Percentiles rank a stretch among this genome's conserved stretches.
phyloP scores from a whole-genome alignment of 805 yeast genomes.

The Saccharomycopsis sp. region DNA sequence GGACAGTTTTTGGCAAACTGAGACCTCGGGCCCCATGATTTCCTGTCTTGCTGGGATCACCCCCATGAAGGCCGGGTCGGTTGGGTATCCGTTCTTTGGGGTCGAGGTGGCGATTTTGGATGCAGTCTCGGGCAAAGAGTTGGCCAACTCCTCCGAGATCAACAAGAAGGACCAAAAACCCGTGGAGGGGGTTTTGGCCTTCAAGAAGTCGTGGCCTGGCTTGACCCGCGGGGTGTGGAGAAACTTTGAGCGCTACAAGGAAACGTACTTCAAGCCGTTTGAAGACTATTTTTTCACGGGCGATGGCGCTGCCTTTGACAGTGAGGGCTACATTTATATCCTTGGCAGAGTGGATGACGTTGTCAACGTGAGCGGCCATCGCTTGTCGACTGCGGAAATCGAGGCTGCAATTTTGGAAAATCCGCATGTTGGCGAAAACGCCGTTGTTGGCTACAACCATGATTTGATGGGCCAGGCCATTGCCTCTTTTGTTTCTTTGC shows the following conservation, averaged over 20 bases:
- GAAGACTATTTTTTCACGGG: conserved; percentile 80
- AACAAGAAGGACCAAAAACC: conserved; percentile 32
- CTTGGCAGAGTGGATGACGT: conserved; percentile 84
- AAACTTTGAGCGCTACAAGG: conserved; percentile 64
- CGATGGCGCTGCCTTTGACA: conserved; percentile 82
- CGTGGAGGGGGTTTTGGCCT: conserved; percentile 74
- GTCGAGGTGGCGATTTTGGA: conserved; percentile 65
- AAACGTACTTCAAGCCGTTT: conserved; percentile 76
- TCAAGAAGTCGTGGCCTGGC: conserved; percentile 74
- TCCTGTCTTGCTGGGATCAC: conserved; percentile 69
- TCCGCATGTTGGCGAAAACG: conserved; percentile 61
- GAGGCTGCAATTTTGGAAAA: conserved; percentile 77
- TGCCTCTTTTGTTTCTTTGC: conserved; percentile 67
- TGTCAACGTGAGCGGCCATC: conserved; percentile 78
- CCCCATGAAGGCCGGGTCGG: conserved; percentile 80
- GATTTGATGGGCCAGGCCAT: conserved; percentile 84
- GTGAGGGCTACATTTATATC: conserved; percentile 79
- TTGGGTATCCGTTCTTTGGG: conserved; percentile 79
- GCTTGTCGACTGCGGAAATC: conserved; percentile 82
- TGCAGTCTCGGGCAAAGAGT: conserved; percentile 64
- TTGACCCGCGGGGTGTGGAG: conserved; percentile 77
- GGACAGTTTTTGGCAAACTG: conserved; percentile 89
- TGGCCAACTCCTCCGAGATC: conserved; percentile 35
- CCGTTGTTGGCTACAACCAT: conserved; percentile 77
- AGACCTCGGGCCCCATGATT: conserved; percentile 72